Evolutionary conservation across 2,329 filamentous ascomycete genomes (phyloP).

Genomic region (Talaromyces rugulosus): DNA sequence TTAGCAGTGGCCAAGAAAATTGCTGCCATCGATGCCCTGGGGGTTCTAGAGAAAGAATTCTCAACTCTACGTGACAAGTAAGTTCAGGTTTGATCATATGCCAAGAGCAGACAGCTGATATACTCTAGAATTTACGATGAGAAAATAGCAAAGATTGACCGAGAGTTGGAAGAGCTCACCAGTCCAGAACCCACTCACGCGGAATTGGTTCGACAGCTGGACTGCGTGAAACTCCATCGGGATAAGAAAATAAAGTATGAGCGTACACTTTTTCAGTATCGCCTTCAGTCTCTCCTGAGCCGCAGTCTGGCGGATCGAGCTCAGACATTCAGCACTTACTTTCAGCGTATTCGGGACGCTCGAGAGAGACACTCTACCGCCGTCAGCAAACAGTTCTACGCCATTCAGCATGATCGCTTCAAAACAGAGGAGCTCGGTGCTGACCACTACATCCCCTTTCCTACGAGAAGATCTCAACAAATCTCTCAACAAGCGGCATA

Average conservation of each 20-base stretch:
- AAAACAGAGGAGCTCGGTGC: conserved; percentile 72
- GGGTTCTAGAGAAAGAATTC: conserved; percentile 83
- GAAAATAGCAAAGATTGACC: conserved; percentile 73
- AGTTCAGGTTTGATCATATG: conserved; percentile 16
- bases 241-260: conserved; percentile 76
- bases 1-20: conserved; percentile 69
- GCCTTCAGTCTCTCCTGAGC: conserved; percentile 66
- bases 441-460: conserved; percentile 78
- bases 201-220: conserved; percentile 85
- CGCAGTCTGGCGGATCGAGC: conserved; percentile 76
- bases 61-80: conserved; percentile 68
- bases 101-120: conserved; percentile 7
- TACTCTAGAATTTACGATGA: conserved; percentile 74
- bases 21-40: conserved; percentile 73
- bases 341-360: conserved; percentile 77
- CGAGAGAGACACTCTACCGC: conserved; percentile 75
- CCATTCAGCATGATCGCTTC: conserved; percentile 83
- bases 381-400: conserved; percentile 85
- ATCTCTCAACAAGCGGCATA: conserved; percentile 84
- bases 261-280: conserved; percentile 68
- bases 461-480: conserved; percentile 70
- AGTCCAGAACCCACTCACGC: conserved; percentile 68
- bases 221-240: conserved; percentile 76
- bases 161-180: conserved; percentile 58
- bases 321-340: conserved; percentile 85